These are phyloP conservation scores for Trametes cubensis DNA, from an alignment of 768 basidiomycete genomes.

Conservation along the genomic window DNA sequence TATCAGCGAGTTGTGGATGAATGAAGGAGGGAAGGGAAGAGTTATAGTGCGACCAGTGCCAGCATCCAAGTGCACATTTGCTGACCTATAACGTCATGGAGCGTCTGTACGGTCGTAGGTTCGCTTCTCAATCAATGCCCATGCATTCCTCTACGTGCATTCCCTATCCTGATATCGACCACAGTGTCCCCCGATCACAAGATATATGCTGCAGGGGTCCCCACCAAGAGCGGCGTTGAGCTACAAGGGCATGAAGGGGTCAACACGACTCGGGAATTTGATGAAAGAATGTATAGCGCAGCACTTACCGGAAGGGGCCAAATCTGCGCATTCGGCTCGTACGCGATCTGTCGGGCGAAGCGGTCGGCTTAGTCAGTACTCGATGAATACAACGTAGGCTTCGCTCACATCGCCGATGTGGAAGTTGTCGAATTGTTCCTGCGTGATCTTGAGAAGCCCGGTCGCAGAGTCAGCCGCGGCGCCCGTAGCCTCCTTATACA, in stretches of 20 bases:
- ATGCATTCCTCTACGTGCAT: no score
- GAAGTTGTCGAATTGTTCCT: slow-evolving; percentile 22
- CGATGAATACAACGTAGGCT: no score
- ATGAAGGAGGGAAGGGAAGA: no score
- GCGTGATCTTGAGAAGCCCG: slow-evolving; percentile 30
- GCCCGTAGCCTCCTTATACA: slow-evolving; percentile 33
- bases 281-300: neutral
- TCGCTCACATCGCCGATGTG: slow-evolving; percentile 27
- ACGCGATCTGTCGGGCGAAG: slow-evolving; percentile 16
- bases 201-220: slow-evolving; percentile 30
- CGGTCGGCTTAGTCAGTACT: neutral
- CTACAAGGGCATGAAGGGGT: neutral
- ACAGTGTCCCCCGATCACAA: slow-evolving; percentile 32
- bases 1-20: no score
- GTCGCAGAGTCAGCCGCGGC: slow-evolving; percentile 30
- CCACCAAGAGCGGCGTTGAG: slow-evolving; percentile 36
- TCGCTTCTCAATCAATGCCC: no score
- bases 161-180: no score
- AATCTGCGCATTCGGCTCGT: slow-evolving; percentile 35
- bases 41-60: no score
- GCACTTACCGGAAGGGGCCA: slow-evolving; percentile 32
- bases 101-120: no score
- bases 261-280: rapidly evolving
- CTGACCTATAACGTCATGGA: no score
- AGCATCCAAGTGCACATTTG: no score